Base-by-base conservation (phyloP, 352 stramenopile species). In the Pythium myriotylum region DNA sequence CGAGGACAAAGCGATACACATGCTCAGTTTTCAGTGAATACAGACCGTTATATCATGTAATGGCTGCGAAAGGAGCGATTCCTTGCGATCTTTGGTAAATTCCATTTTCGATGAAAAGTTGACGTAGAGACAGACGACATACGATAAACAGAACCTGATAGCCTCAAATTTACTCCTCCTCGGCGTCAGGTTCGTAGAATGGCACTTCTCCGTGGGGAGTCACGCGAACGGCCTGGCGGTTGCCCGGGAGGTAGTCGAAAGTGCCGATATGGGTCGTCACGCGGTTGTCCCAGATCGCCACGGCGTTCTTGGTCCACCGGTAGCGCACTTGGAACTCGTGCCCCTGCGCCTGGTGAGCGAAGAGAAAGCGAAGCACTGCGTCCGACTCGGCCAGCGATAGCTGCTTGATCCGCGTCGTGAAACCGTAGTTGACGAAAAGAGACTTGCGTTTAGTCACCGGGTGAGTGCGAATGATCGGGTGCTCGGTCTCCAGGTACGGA, bases 391-490 rank as follows among this genome's bases (percentile, higher is more conserved):
- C 53, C 41, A 51, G 54, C 13, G 71, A 77, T 7, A 82, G 61
- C 40, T 79, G 56, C 24, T 49, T 49, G 42, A 82, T 82, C 17
- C 71, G 71, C 10, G 45, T 70, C 2, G 74, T 82, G 53, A 79
- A 82, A 3, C 41, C 62, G 2, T 52, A 37, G 49, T 82, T 82
- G 20, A 79, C 74, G 40, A 59, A 82, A 10, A 82, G 55, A 7
- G 62, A 62, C 53, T 77, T 77, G 46, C 67, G 61, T 22, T 66
- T 65, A 17, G 69, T 76, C 35, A 70, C 71, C 0, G 74, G 71
- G 43, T 82, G 74, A 9, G 70, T 82, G 23, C 74, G 72, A 2
- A 82, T 58, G 2, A 82, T 52, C 1, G 74, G 71, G 59, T 82
- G 74, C 40, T 74, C 67, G 7, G 71, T 75, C 55, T 72, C 70